Percentiles rank a stretch among this genome's conserved stretches.
Conservation (phyloP, 768 basidiomycete genomes). For the Tulasnella calospora region DNA sequence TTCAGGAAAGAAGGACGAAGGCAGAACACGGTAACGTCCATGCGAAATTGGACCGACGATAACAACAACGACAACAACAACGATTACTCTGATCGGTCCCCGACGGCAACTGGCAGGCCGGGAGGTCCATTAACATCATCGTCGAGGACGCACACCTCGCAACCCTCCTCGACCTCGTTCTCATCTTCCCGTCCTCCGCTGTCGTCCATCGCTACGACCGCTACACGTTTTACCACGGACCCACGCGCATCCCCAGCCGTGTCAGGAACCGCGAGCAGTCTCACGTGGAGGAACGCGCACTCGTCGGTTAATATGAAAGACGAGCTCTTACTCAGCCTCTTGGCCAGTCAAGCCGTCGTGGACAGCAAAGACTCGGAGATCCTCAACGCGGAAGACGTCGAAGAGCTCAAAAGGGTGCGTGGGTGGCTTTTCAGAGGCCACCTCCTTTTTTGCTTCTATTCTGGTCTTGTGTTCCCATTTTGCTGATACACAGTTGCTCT, state of each 20-base stretch:
- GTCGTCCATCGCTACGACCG: neutral
- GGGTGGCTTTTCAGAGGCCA: slow-evolving; percentile 27
- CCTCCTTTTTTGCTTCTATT: neutral
- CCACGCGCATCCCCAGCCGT: slow-evolving; percentile 13
- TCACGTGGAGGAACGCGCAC: slow-evolving; percentile 28
- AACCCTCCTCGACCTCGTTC: neutral
- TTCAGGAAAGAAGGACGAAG: slow-evolving; percentile 10
- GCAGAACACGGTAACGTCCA: neutral
- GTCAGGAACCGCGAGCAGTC: neutral
- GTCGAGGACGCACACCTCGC: neutral
- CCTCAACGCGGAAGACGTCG: slow-evolving; percentile 65
- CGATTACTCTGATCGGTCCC: neutral
- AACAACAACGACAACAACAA: neutral
- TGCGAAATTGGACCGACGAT: neutral
- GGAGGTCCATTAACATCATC: neutral
- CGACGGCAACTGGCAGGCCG: neutral
- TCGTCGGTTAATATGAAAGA: slow-evolving; percentile 61
- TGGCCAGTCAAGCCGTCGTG: slow-evolving; percentile 92
- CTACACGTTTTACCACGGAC: slow-evolving; percentile 3
- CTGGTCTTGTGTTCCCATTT: neutral
- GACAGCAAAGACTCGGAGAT: slow-evolving; percentile 81
- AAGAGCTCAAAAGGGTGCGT: slow-evolving; percentile 62
- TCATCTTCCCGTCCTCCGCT: slow-evolving; percentile 2
- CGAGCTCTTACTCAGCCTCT: slow-evolving; percentile 79
- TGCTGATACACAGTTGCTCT: neutral